phyloP scores from a whole-genome alignment of 371 early-diverging fungal genomes.

The Conidiobolus incongruus region DNA sequence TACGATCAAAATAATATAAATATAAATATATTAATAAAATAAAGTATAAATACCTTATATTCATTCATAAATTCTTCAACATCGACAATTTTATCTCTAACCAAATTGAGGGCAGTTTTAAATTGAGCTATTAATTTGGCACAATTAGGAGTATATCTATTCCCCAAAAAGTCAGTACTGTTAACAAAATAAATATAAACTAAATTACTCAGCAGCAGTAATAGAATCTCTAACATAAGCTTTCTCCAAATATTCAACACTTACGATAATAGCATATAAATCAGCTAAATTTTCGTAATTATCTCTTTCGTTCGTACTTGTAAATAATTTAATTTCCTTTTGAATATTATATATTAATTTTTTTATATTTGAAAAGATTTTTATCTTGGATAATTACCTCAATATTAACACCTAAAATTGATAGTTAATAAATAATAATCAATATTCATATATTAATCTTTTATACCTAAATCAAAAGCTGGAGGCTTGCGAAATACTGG shows the following conservation, averaged over 20 bases:
- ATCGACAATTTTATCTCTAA: constrained; percentile 35
- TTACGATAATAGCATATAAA: constrained; percentile 70
- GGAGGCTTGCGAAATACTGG: too few species aligned
- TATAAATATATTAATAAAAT: background rate
- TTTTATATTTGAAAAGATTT: too few species aligned
- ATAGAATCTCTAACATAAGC: constrained; percentile 83
- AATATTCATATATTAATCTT: too few species aligned
- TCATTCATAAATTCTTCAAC: constrained; percentile 59
- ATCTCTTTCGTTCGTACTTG: constrained; percentile 72
- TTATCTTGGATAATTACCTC: too few species aligned
- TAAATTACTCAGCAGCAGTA: constrained; percentile 41
- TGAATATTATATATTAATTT: too few species aligned
- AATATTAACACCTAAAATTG: too few species aligned
- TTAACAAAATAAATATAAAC: background rate
- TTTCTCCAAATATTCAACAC: constrained; percentile 75
- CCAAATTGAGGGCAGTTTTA: constrained; percentile 67
- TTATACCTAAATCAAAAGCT: too few species aligned
- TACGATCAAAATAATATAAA: constrained; percentile 5
- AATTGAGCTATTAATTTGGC: constrained; percentile 76
- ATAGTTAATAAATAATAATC: too few species aligned
- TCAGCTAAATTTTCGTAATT: constrained; percentile 83
- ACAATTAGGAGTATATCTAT: constrained; percentile 76
- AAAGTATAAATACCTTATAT: constrained; percentile 31
- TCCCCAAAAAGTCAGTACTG: background rate
- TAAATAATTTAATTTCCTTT: too few species aligned